Evolutionary conservation across 2,329 filamentous ascomycete genomes (phyloP).

Genomic region (Penicillium aurantiogriseum): DNA sequence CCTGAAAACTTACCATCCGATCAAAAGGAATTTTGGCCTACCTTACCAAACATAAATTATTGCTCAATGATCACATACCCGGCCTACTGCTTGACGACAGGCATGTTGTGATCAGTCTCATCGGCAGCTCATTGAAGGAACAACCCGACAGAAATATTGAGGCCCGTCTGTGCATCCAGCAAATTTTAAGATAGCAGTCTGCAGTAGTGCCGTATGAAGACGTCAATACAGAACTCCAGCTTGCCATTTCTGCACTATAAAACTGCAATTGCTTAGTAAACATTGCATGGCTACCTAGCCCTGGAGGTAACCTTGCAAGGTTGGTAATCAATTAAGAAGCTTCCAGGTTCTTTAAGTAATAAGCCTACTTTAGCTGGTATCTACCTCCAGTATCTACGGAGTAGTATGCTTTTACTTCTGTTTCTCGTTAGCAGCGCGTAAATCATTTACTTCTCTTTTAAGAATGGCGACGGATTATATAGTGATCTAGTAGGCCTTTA

Average conservation of each 20-base stretch:
- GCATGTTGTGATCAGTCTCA: constrained; percentile 28
- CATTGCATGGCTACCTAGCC: too few species aligned
- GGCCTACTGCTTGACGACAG: constrained; percentile 35
- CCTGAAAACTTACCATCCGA: constrained; percentile 49
- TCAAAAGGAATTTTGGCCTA: constrained; percentile 35
- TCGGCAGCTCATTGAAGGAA: constrained; percentile 32
- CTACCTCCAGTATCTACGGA: too few species aligned
- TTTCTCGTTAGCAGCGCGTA: too few species aligned
- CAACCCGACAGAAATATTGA: constrained; percentile 40
- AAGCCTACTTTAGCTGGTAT: too few species aligned
- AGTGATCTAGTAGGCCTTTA: too few species aligned
- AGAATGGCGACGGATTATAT: too few species aligned
- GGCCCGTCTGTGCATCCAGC: constrained; percentile 42
- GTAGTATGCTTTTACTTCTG: too few species aligned
- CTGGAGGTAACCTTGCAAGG: too few species aligned
- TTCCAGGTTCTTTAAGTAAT: too few species aligned
- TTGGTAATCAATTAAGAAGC: too few species aligned
- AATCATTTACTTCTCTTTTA: too few species aligned
- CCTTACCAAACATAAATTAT: constrained; percentile 48
- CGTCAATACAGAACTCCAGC: constrained; percentile 27
- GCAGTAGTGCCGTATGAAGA: constrained; percentile 36
- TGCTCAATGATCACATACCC: constrained; percentile 43
- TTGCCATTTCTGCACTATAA: constrained; percentile 48
- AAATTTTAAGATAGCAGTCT: constrained; percentile 39
- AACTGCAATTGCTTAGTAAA: constrained; percentile 34